Percentiles rank a stretch among this genome's conserved stretches.
These are phyloP conservation scores for Trichoderma hamatum DNA, from an alignment of 2,329 filamentous ascomycete genomes.

Conservation along the genomic window DNA sequence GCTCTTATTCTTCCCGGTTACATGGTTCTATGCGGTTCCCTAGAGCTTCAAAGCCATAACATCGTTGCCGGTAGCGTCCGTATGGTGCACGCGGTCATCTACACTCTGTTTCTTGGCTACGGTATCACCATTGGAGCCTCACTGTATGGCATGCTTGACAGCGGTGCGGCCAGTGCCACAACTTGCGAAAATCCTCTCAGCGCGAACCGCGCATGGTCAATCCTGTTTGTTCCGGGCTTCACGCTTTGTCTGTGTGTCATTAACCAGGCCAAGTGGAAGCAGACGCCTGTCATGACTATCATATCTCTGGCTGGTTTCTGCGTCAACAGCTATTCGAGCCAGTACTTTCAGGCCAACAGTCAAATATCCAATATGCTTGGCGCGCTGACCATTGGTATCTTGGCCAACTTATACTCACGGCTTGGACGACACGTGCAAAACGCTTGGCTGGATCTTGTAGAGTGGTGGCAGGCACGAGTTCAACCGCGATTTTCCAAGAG, in stretches of 20 bases:
- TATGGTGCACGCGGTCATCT: constrained; percentile 76
- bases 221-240: constrained; percentile 75
- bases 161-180: constrained; percentile 51
- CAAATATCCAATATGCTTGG: constrained; percentile 79
- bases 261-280: constrained; percentile 80
- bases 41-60: constrained; percentile 72
- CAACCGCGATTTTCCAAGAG: constrained; percentile 40
- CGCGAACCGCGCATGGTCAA: constrained; percentile 55
- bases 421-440: constrained; percentile 63
- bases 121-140: constrained; percentile 71
- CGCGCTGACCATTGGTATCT: constrained; percentile 73
- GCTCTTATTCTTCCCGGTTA: constrained; percentile 71
- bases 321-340: constrained; percentile 72
- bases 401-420: constrained; percentile 78
- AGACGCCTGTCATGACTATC: constrained; percentile 73
- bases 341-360: constrained; percentile 68
- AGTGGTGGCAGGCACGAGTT: constrained; percentile 55
- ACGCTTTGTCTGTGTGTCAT: constrained; percentile 75
- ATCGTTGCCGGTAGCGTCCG: constrained; percentile 73
- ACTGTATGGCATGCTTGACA: constrained; percentile 66
- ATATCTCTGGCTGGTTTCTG: constrained; percentile 75
- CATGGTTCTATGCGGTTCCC: constrained; percentile 50
- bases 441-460: constrained; percentile 50
- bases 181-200: constrained; percentile 51
- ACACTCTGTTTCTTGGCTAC: constrained; percentile 73